phyloP scores from a whole-genome alignment of 352 stramenopile genomes.

The Globisporangium splendens region DNA sequence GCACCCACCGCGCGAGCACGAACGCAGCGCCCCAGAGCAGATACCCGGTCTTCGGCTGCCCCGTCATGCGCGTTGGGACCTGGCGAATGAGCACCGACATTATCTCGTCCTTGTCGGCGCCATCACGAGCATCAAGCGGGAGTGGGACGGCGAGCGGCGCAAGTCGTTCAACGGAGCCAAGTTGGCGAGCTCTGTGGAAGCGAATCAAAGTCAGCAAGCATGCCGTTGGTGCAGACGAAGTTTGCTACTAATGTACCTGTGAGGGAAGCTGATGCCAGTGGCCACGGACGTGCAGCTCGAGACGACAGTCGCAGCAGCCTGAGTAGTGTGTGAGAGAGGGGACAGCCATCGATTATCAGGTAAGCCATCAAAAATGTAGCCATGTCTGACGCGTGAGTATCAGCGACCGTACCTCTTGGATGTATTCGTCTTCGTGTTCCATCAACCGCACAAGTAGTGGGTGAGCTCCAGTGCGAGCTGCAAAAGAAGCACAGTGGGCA shows the following conservation, averaged over 20 bases:
- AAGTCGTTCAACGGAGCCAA: constrained; percentile 52
- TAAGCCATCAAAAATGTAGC: not conserved
- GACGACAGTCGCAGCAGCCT: constrained; percentile 69
- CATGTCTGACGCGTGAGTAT: not conserved
- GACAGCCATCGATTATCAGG: no score
- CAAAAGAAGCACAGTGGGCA: not conserved
- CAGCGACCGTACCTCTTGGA: constrained; percentile 49
- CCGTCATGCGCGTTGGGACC: constrained; percentile 79
- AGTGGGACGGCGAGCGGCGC: constrained; percentile 54
- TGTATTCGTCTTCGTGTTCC: constrained; percentile 71
- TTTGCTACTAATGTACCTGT: not conserved
- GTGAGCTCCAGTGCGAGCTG: constrained; percentile 66
- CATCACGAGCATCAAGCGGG: constrained; percentile 59
- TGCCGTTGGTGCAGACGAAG: not conserved
- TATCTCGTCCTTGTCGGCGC: constrained; percentile 17
- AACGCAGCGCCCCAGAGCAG: constrained; percentile 79
- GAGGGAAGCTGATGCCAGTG: constrained; percentile 67
- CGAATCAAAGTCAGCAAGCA: not conserved
- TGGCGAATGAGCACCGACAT: constrained; percentile 74
- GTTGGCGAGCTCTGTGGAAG: constrained; percentile 38
- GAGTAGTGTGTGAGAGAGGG: not conserved
- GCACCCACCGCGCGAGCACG: constrained; percentile 77
- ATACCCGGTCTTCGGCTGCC: constrained; percentile 84
- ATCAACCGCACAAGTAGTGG: constrained; percentile 68
- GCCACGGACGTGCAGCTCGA: constrained; percentile 58